phyloP scores from a whole-genome alignment of 129 eudicot species.

The Helianthus tuberosus region DNA sequence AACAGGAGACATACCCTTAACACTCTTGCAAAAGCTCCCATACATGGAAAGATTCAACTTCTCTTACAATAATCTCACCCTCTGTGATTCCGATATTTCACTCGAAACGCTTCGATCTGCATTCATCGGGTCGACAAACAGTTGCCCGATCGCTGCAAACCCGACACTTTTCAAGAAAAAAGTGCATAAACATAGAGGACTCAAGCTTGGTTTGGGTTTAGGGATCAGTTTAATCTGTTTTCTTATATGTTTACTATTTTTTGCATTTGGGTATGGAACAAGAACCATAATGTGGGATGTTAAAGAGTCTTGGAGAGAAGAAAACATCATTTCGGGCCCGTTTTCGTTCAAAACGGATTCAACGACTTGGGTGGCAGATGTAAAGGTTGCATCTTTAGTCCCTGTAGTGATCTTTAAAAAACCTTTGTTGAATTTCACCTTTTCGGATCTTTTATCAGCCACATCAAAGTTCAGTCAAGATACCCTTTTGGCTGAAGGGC shows the following conservation, averaged over 20 bases:
- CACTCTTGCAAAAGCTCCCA: conserved; percentile 55
- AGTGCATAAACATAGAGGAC: conserved; percentile 50
- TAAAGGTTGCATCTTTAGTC: conserved; percentile 71
- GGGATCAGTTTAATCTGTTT: conserved; percentile 51
- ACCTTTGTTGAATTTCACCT: conserved; percentile 82
- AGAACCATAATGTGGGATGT: conserved; percentile 67
- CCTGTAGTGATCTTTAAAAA: conserved; percentile 87
- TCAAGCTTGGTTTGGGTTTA: conserved; percentile 70
- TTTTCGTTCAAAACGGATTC: conserved; percentile 89
- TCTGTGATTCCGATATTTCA: conserved; percentile 59
- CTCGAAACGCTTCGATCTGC: conserved; percentile 53
- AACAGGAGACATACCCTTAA: conserved; percentile 69
- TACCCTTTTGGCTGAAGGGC: conserved; percentile 80
- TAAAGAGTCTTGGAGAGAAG: conserved; percentile 61
- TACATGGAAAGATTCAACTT: conserved; percentile 77
- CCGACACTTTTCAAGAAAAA: conserved; percentile 56
- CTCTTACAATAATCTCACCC: conserved; percentile 77
- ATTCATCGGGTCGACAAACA: conserved; percentile 61
- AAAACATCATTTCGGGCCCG: conserved; percentile 68
- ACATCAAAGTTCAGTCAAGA: conserved; percentile 76
- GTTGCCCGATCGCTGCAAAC: conserved; percentile 87
- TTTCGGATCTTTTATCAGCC: conserved; percentile 81
- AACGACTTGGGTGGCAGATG: conserved; percentile 93
- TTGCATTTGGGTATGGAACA: conserved; percentile 65
- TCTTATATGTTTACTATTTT: conserved; percentile 63